Conservation (phyloP, 169 alveolate genomes). For the Babesia bovis region DNA sequence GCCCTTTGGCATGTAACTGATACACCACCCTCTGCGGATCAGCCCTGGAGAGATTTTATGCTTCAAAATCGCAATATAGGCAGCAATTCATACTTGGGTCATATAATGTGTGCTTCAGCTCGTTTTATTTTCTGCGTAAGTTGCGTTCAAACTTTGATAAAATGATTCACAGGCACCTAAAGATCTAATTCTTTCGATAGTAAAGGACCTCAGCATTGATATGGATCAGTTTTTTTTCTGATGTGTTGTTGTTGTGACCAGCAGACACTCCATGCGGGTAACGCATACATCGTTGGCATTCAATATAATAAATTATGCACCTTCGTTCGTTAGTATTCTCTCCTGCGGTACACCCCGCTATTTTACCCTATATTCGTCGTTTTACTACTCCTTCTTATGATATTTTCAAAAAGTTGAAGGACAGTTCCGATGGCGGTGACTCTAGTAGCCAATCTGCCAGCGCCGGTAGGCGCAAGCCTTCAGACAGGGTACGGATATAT, state of each 20-base stretch:
- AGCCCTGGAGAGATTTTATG: slow-evolving; percentile 14
- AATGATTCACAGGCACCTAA: slow-evolving; percentile 19
- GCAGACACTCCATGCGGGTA: background rate
- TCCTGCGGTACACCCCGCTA: background rate
- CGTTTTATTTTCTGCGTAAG: slow-evolving; percentile 45
- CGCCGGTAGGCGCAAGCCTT: slow-evolving; percentile 54
- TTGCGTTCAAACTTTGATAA: background rate
- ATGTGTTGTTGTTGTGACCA: background rate
- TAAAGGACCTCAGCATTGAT: slow-evolving; percentile 24
- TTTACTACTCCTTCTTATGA: slow-evolving; percentile 44
- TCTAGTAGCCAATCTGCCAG: background rate
- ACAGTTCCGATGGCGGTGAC: slow-evolving; percentile 26
- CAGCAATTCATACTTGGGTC: background rate
- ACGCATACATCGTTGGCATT: background rate
- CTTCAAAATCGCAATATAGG: background rate
- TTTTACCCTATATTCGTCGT: background rate
- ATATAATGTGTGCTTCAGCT: slow-evolving; percentile 6
- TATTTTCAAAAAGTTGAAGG: slow-evolving; percentile 58
- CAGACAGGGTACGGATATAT: slow-evolving; percentile 32
- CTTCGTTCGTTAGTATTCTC: background rate
- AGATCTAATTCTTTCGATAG: slow-evolving; percentile 21
- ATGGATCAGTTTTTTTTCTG: slow-evolving; percentile 15
- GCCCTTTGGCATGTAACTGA: slow-evolving; percentile 21
- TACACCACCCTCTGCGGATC: slow-evolving; percentile 10
- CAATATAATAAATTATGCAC: slow-evolving; percentile 17